Evolutionary conservation across 345 rosid genomes (phyloP), one percentile per base, ranked within the genome.

Genomic region (Sonneratia caseolaris): DNA sequence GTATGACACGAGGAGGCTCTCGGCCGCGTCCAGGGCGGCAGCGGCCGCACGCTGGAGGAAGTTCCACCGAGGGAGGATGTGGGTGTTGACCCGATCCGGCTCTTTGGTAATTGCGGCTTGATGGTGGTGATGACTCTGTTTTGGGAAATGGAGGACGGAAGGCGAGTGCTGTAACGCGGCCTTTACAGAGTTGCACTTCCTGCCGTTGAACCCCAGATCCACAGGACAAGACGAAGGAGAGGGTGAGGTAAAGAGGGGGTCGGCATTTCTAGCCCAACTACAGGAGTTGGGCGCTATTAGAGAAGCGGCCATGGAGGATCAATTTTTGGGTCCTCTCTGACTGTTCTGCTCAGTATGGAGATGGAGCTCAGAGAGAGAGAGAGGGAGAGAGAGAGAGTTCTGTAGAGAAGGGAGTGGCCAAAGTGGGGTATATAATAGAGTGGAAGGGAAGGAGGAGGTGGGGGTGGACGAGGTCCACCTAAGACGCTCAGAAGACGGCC

Each of bases 21-120:
- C 98, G 3, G 87, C 89, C 55, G 81, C 32, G 79, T 89, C 90
- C 1, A 93, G 66, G 38, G 88, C 86, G 48, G 81, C 37, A 43
- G 90, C 82, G 0, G 89, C 96, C 4, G 87, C 90, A 71, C 77
- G 86, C 74, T 91, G 98, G 59, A 93, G 71, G 62, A 86, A 73
- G 57, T 86, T 93, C 96, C 87, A 88, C 7, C 75, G 78, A 35
- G 71, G 59, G 1, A 38, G 68, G 3, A 4, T 36, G 69, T 3
- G 82, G 80, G 27, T 40, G 35, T 65, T 7, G 72, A 72, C 19
- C 32, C 1, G 32, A 73, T 76, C 4, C 53, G 72, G 77, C 10
- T 82, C 80, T 5, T 68, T 65, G 10, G 82, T 75, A 70, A 78
- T 79, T 21, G 68, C 49, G 1, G 81, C 78, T 40, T 62, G 65